A percentile compares a stretch with the other conserved stretches of the same genome.
Evolutionary conservation across 805 yeast species (phyloP).

Genomic region (Metschnikowia similis): DNA sequence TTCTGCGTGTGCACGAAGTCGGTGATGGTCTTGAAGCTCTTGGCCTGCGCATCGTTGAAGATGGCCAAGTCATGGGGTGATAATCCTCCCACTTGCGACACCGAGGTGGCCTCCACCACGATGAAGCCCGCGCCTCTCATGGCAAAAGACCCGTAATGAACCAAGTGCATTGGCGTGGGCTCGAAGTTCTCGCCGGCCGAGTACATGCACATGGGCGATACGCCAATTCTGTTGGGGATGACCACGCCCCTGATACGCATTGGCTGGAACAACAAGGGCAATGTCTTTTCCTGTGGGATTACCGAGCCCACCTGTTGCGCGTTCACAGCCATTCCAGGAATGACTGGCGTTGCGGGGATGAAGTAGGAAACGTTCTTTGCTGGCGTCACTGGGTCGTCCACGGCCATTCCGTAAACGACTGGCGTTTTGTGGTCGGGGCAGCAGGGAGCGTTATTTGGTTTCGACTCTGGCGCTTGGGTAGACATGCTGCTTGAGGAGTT

Average conservation of each 20-base stretch:
- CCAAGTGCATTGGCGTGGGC: slow-evolving; percentile 45
- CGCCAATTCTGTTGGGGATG: slow-evolving; percentile 39
- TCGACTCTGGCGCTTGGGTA: too few species aligned
- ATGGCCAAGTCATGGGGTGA: slow-evolving; percentile 13
- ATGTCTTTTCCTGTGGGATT: neutral
- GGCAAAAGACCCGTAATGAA: slow-evolving; percentile 57
- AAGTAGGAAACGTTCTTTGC: neutral
- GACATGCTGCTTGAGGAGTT: too few species aligned
- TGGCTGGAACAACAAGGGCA: slow-evolving; percentile 39
- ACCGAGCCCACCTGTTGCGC: neutral
- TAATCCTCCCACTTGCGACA: slow-evolving; percentile 31
- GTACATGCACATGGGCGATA: slow-evolving; percentile 50
- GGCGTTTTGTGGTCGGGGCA: too few species aligned
- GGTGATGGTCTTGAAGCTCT: slow-evolving; percentile 45
- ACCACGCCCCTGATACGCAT: slow-evolving; percentile 37
- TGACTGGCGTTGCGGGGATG: neutral
- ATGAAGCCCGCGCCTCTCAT: slow-evolving; percentile 53
- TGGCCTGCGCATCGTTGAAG: slow-evolving; percentile 44
- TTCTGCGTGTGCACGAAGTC: slow-evolving; percentile 43
- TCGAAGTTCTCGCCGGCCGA: slow-evolving; percentile 36
- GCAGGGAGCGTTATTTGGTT: too few species aligned
- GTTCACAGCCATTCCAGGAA: neutral
- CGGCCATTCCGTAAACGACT: neutral
- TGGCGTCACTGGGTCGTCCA: neutral
- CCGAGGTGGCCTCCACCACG: slow-evolving; percentile 57